Evolutionary conservation across 2,329 filamentous ascomycete genomes (phyloP), one percentile per base, ranked within the genome.

Genomic region (Leptographium radiaticola): DNA sequence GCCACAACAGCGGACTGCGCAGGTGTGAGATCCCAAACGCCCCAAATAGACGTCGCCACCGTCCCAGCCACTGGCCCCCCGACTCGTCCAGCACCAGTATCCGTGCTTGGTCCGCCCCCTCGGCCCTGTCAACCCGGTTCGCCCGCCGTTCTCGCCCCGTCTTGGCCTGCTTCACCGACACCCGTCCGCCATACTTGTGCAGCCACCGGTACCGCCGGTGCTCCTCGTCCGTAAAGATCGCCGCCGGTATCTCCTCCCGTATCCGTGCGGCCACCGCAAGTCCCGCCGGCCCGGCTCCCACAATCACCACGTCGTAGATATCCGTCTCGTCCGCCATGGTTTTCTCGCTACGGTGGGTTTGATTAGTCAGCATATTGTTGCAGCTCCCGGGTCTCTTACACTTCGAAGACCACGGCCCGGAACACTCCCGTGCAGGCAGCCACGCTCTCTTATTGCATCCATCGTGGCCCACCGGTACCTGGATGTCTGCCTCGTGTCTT

Each of bases 171-270:
- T 80, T 83, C 57, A 84, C 70, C 9, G 74, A 73, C 66, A 81
- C 78, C 34, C 78, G 76, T 33, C 74, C 74, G 33, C 76, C 75
- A 62, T 87, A 78, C 54, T 81, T 83, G 55, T 75, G 75, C 54
- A 89, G 83, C 83, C 86, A 89, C 65, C 87, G 81, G 64, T 87
- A 91, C n/a, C 87, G 76, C 44, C 84, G 80, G 62, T 91, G 86
- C 62, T 91, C 87, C 59, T 87, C 85, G 63, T 91, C 86, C 0
- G 87, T 90, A 67, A 91, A 91, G 52, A 89, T 79, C 1, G 87
- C 86, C 0, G 84, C 87, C 0, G 87, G 87, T 0, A 84, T 86
- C 53, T 76, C 74, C 66, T 91, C 87, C 44, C 78, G 76, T 1
- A 91, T 75, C 5, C 87, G 77, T 1, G 86, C 81, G 10, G 87